Percentiles rank a stretch among this genome's conserved stretches.
phyloP scores from a whole-genome alignment of 140 eudicot genomes.

The Erigeron philadelphicus region DNA sequence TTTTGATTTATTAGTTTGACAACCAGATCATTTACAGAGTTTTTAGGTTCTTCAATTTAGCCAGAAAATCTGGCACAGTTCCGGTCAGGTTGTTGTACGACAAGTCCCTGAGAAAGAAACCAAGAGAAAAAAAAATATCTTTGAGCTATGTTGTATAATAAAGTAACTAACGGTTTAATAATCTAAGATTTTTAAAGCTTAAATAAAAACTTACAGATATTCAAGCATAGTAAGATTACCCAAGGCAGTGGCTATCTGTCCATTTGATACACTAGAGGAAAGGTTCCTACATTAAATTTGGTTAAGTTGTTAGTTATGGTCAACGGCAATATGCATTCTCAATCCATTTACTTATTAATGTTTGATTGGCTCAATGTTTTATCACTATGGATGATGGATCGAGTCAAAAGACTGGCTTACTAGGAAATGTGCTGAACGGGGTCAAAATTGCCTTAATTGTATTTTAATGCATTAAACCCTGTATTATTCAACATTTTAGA shows the following conservation, averaged over 20 bases:
- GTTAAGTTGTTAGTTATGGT: too few relatives aligned
- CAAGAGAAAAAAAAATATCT: not conserved
- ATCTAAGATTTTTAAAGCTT: not conserved
- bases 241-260: conserved; percentile 24
- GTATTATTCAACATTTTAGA: too few relatives aligned
- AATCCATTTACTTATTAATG: too few relatives aligned
- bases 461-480: too few relatives aligned
- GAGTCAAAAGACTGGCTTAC: too few relatives aligned
- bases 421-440: too few relatives aligned
- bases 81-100: conserved; percentile 47
- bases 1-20: not conserved
- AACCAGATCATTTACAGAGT: conserved; percentile 33
- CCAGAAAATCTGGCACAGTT: conserved; percentile 37
- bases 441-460: too few relatives aligned
- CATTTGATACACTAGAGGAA: conserved; percentile 34
- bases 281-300: conserved; percentile 36
- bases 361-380: too few relatives aligned
- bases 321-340: too few relatives aligned
- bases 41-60: conserved; percentile 28
- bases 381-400: too few relatives aligned
- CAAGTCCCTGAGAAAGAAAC: conserved; percentile 41
- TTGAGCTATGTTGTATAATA: not conserved
- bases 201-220: conserved; percentile 26
- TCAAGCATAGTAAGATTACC: conserved; percentile 35
- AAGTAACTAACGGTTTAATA: not conserved